Base-by-base conservation (phyloP, 495 filamentous ascomycete species). In the Copromyces sp. region DNA sequence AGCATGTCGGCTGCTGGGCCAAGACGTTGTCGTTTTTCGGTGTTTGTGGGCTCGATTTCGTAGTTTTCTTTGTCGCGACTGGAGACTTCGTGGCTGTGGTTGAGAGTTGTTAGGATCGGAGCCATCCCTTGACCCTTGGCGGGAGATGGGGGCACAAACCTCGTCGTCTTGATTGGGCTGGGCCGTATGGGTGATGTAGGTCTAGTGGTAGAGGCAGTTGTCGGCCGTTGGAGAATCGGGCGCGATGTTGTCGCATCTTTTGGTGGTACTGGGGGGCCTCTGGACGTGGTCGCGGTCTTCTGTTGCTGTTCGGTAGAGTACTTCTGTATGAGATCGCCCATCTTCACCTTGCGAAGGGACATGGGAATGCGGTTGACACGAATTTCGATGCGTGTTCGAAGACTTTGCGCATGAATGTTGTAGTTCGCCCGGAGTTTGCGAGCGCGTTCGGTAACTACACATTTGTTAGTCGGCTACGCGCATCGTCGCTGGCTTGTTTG, bases 351-450 rank as follows among this genome's bases (percentile, higher is more conserved):
- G 71, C 95, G 90, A 72, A 97, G 82, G 16, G 90, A 88, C 45
- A 88, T 85, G 9, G 95, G 95, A 65, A 99, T 94, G 65, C 95
- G 92, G 78, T 98, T 97, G 81, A 99, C 87, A 79, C 95, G 93
- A 81, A 97, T 91, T 83, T 98, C 95, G 39, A 99, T 90, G 47
- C 95, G 91, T 68, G 93, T 89, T 53, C 90, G 88, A 14, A 98
- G 87, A 73, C 92, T 92, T 78, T 93, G 90, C 14, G 93, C 91
- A 81, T 97, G 94, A 41, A 96, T 85, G 40, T 90, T 90, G 83
- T 96, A 97, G 81, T 96, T 94, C 4, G 94, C 90, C 74, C 94
- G 91, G 37, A 98, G 88, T 81, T 95, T 96, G 70, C 95, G 89
- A 42, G 93, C 93, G 75, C 95, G 90, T 82, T 97, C 94, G 38